Conservation (phyloP, 2,329 filamentous ascomycete genomes). For the Neospermospora avenae region DNA sequence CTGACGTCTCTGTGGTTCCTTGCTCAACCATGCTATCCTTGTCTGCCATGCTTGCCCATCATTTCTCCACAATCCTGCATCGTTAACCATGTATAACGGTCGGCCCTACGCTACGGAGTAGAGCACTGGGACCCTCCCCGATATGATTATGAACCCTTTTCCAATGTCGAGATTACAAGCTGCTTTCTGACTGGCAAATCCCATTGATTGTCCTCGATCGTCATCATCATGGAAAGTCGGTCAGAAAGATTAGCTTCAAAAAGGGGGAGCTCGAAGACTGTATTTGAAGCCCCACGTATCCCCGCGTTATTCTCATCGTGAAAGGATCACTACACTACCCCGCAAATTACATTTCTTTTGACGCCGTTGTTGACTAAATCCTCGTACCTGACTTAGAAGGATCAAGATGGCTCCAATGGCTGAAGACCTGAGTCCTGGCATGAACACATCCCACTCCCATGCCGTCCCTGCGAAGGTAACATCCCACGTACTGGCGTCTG, state of each 20-base stretch:
- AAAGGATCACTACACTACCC: slow-evolving; percentile 1
- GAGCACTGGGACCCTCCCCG: background rate
- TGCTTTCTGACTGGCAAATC: slow-evolving; percentile 13
- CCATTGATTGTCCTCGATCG: background rate
- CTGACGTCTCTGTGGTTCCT: background rate
- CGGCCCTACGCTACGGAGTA: too few relatives aligned
- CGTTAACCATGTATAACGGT: background rate
- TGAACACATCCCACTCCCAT: background rate
- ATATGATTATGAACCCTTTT: slow-evolving; percentile 10
- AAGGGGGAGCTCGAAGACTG: background rate
- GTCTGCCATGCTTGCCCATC: background rate
- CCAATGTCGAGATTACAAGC: slow-evolving; percentile 13
- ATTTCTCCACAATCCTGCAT: background rate
- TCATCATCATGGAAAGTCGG: slow-evolving; percentile 4
- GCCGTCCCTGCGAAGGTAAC: slow-evolving; percentile 8
- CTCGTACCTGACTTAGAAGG: slow-evolving; percentile 3
- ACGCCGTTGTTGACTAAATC: slow-evolving; percentile 2
- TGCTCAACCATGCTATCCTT: background rate
- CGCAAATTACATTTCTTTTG: slow-evolving; percentile 3
- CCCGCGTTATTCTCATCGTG: slow-evolving; percentile 1
- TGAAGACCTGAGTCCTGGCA: slow-evolving; percentile 13
- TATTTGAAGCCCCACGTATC: slow-evolving; percentile 10
- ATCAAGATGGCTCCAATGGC: slow-evolving; percentile 16
- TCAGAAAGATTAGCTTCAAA: slow-evolving; percentile 8
- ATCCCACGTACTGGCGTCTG: slow-evolving; percentile 10